Evolutionary conservation across 106 monocot genomes (phyloP), one percentile per base, ranked within the genome.

Genomic region (Phalaenopsis aphrodite): DNA sequence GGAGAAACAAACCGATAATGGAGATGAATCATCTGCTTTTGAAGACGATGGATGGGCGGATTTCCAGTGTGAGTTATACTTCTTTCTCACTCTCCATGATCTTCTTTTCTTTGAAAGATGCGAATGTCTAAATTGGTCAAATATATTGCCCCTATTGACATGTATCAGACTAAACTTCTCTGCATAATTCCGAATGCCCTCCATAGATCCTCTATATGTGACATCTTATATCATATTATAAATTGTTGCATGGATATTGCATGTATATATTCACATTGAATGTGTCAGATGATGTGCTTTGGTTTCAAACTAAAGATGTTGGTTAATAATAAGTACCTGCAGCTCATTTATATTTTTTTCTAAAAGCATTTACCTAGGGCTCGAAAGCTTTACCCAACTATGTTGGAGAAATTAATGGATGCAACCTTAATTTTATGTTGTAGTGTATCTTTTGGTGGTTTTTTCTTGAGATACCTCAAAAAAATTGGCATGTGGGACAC

Each of bases 11-110:
- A 72, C 39, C 42, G 84, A 84, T 78, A 85, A 75, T 66, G 84
- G 48, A 41, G 56, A 67, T 42, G 82, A 81, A 37, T 75, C 85
- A 41, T 76, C 87, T 81, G 38, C 83, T 3, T 41, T 15, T 76
- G 84, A 92, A 84, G 89, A 87, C 55, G 84, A 74, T 79, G 85
- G 77, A 77, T 92, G 92, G 92, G 87, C 92, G 46, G 77, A 85
- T 74, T 92, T 92, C 49, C 84, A 89, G 66, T 89, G 92, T 92
- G 81, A 84, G 87, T 75, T 80, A 42, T 78, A 56, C 30, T 48
- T 7, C 66, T 47, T 72, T 85, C 23, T 48, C 16, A 6, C 8
- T 30, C 24, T 45, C 6, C 47, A 43, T 9, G 42, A 42, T 75
- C 46, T 38, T 5, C 21, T 65, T 65, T 65, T 24, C 24, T 65